Conservation (phyloP, 2,329 filamentous ascomycete species). For the Pseudogymnoascus sp. region DNA sequence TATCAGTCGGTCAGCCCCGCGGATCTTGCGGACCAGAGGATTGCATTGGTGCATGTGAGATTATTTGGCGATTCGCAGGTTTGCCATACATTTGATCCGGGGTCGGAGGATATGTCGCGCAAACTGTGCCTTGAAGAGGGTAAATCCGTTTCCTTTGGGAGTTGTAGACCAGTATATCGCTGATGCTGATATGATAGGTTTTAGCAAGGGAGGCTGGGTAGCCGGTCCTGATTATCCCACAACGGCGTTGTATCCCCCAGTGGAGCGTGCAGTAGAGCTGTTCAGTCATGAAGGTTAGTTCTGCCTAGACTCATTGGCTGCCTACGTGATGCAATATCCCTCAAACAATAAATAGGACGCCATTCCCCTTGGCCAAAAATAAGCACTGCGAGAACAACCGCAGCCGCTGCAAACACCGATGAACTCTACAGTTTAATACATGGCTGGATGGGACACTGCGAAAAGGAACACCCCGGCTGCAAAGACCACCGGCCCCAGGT, state of each 20-base stretch:
- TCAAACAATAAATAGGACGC: neutral
- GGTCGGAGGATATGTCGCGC: neutral
- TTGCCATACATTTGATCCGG: slow-evolving; percentile 1
- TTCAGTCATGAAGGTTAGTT: neutral
- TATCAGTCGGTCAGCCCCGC: neutral
- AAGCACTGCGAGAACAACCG: neutral
- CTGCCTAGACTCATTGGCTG: neutral
- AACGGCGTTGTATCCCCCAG: neutral
- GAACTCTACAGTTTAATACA: neutral
- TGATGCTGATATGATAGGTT: neutral
- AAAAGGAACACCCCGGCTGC: neutral
- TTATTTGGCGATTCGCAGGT: neutral
- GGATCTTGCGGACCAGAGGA: neutral
- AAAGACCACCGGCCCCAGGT: neutral
- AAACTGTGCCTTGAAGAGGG: neutral
- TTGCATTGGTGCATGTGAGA: neutral
- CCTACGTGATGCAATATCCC: neutral
- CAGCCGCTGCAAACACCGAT: neutral
- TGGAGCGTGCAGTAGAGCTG: neutral
- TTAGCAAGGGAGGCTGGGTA: neutral
- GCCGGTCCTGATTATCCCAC: neutral
- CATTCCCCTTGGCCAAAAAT: neutral
- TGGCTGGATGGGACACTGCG: neutral
- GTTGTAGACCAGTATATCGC: neutral
- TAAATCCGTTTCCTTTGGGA: neutral